These are phyloP conservation scores for Annulohypoxylon nitens DNA, from an alignment of 495 filamentous ascomycete genomes.

Conservation along the genomic window DNA sequence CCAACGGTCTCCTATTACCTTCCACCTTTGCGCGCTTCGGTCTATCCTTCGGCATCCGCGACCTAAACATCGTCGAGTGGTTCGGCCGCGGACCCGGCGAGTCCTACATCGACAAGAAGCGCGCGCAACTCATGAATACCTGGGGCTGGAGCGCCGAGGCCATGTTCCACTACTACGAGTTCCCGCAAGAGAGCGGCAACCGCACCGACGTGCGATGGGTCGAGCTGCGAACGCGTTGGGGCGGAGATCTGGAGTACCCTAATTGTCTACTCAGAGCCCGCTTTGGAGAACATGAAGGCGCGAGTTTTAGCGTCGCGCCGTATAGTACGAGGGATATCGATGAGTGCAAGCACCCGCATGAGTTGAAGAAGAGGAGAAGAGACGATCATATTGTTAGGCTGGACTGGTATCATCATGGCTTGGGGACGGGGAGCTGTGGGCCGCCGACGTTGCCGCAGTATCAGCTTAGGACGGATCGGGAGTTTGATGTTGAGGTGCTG, in stretches of 20 bases:
- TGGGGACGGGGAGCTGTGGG: slow-evolving; percentile 67
- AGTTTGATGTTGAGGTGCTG: slow-evolving; percentile 64
- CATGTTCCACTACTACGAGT: slow-evolving; percentile 71
- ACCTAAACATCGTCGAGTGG: slow-evolving; percentile 64
- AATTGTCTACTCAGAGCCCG: slow-evolving; percentile 53
- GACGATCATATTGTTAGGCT: slow-evolving; percentile 69
- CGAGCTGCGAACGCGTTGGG: slow-evolving; percentile 53
- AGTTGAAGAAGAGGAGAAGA: slow-evolving; percentile 62
- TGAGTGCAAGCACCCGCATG: slow-evolving; percentile 68
- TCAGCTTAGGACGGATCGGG: slow-evolving; percentile 57
- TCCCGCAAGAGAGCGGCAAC: slow-evolving; percentile 75
- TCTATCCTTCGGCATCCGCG: slow-evolving; percentile 61
- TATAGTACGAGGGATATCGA: slow-evolving; percentile 69
- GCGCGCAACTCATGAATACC: slow-evolving; percentile 66
- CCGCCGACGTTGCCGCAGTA: slow-evolving; percentile 66
- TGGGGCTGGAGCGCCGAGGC: slow-evolving; percentile 60
- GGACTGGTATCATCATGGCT: slow-evolving; percentile 70
- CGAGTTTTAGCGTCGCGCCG: slow-evolving; percentile 66
- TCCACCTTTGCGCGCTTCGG: slow-evolving; percentile 71
- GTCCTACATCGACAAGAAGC: slow-evolving; percentile 72
- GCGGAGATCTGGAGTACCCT: slow-evolving; percentile 48
- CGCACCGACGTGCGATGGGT: slow-evolving; percentile 73
- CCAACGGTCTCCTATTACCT: slow-evolving; percentile 60
- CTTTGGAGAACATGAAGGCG: slow-evolving; percentile 58
- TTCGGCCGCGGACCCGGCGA: slow-evolving; percentile 75